A percentile compares a stretch with the other conserved stretches of the same genome.
Evolutionary conservation across 2,329 filamentous ascomycete species (phyloP).

Genomic region (Davidsoniella eucalypti): DNA sequence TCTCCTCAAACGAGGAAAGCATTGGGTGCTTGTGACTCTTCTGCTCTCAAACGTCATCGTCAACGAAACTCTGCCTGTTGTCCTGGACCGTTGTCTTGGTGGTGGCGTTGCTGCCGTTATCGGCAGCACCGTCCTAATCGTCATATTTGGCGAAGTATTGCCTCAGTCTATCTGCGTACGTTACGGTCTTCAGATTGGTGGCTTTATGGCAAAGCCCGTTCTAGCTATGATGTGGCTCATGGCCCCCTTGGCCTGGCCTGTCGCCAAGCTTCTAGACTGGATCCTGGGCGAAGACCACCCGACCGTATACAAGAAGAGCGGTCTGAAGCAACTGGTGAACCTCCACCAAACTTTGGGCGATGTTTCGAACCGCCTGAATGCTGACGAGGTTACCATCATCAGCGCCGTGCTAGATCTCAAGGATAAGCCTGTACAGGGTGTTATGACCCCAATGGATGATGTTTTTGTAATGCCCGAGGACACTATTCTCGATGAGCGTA

Average conservation of each 20-base stretch:
- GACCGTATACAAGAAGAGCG: constrained; percentile 95
- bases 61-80: constrained; percentile 90
- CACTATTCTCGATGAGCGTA: constrained; percentile 78
- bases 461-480: constrained; percentile 96
- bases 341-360: constrained; percentile 83
- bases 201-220: constrained; percentile 81
- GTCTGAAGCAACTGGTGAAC: constrained; percentile 88
- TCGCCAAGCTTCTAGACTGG: constrained; percentile 85
- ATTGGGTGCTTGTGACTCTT: constrained; percentile 93
- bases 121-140: constrained; percentile 84
- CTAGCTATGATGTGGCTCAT: constrained; percentile 82
- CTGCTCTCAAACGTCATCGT: constrained; percentile 94
- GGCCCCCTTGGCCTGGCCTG: constrained; percentile 81
- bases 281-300: constrained; percentile 89
- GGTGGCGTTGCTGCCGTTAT: constrained; percentile 90
- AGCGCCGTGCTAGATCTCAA: constrained; percentile 92
- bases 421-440: constrained; percentile 82
- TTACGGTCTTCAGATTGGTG: constrained; percentile 87
- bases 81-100: constrained; percentile 82
- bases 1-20: constrained; percentile 75
- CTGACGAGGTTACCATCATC: constrained; percentile 98
- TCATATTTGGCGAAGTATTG: constrained; percentile 94
- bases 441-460: constrained; percentile 98
- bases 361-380: constrained; percentile 75
- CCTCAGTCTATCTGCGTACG: constrained; percentile 94